Evolutionary conservation across 148 eudicot species (phyloP).

Genomic region (Selenicereus undatus): DNA sequence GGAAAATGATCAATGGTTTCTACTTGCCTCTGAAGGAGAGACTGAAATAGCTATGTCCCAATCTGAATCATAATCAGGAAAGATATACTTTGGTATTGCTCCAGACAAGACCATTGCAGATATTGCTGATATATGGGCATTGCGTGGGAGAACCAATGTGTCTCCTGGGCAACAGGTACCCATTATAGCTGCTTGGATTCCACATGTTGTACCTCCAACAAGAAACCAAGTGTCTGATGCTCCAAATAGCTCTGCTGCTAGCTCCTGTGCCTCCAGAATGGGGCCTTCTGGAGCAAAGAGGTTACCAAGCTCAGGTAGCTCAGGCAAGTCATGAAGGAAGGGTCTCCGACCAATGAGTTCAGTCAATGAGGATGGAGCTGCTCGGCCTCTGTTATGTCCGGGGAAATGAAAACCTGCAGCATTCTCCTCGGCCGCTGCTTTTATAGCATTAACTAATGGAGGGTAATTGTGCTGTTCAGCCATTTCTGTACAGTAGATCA

Average conservation of each 20-base stretch:
- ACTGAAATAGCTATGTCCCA: constrained; percentile 72
- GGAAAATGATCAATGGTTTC: background rate
- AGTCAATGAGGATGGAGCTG: constrained; percentile 64
- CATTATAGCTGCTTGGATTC: constrained; percentile 75
- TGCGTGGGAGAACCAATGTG: constrained; percentile 69
- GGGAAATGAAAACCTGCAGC: constrained; percentile 83
- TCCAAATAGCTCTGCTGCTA: constrained; percentile 70
- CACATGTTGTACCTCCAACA: constrained; percentile 93
- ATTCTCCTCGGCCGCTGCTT: constrained; percentile 53
- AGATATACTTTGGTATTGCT: constrained; percentile 56
- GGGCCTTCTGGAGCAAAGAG: constrained; percentile 68
- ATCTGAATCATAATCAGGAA: constrained; percentile 51
- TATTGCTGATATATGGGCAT: constrained; percentile 65
- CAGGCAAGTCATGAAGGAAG: constrained; percentile 58
- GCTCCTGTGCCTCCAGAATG: constrained; percentile 60
- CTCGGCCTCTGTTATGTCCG: constrained; percentile 76
- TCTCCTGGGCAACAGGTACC: constrained; percentile 80
- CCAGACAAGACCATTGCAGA: constrained; percentile 77
- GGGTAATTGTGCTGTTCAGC: constrained; percentile 21
- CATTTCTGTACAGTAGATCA: constrained; percentile 13
- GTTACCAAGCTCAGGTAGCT: constrained; percentile 69
- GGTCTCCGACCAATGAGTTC: constrained; percentile 56
- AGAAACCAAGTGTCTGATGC: constrained; percentile 89
- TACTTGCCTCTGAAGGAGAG: constrained; percentile 66
- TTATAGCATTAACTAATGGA: constrained; percentile 63